A percentile compares a stretch with the other conserved stretches of the same genome.
Evolutionary conservation across 1,284 basidiomycete genomes (phyloP).

Genomic region (Melampsora americana): DNA sequence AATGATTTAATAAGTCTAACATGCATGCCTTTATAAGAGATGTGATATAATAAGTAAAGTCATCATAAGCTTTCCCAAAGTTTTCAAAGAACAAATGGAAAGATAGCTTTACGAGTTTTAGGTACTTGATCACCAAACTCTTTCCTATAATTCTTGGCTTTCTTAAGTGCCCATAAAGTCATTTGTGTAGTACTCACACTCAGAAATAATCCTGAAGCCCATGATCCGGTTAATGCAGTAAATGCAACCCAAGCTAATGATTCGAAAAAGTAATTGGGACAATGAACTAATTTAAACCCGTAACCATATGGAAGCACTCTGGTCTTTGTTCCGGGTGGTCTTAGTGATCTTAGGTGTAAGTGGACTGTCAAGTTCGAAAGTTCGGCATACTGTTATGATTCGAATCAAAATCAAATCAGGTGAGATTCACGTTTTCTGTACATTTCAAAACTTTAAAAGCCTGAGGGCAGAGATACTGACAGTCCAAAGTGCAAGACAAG

Average conservation of each 20-base stretch:
- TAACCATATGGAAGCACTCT: slow-evolving; percentile 75
- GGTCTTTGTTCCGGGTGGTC: slow-evolving; percentile 73
- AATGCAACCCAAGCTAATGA: slow-evolving; percentile 72
- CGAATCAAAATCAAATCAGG: not conserved
- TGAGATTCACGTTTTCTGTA: not conserved
- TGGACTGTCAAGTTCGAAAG: slow-evolving; percentile 83
- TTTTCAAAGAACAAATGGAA: slow-evolving; percentile 66
- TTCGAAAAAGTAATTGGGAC: slow-evolving; percentile 96
- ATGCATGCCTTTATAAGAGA: too few species aligned
- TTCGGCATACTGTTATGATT: slow-evolving; percentile 68
- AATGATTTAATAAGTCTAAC: too few species aligned
- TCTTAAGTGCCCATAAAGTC: slow-evolving; percentile 85
- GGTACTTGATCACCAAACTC: slow-evolving; percentile 88
- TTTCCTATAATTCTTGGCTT: slow-evolving; percentile 83
- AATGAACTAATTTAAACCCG: slow-evolving; percentile 78
- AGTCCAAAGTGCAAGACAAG: slow-evolving; percentile 68
- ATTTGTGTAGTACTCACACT: slow-evolving; percentile 69
- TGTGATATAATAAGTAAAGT: too few species aligned
- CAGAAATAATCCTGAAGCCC: slow-evolving; percentile 70
- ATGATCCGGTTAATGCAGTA: slow-evolving; percentile 65
- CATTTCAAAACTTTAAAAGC: not conserved
- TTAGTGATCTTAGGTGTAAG: slow-evolving; percentile 73
- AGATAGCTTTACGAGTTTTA: slow-evolving; percentile 69
- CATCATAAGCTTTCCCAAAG: too few species aligned
- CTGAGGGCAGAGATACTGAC: too few species aligned